A percentile compares a stretch with the other conserved stretches of the same genome.
Evolutionary conservation across 1,139 yeast genomes (phyloP).

Genomic region (Pneumocystis carinii): DNA sequence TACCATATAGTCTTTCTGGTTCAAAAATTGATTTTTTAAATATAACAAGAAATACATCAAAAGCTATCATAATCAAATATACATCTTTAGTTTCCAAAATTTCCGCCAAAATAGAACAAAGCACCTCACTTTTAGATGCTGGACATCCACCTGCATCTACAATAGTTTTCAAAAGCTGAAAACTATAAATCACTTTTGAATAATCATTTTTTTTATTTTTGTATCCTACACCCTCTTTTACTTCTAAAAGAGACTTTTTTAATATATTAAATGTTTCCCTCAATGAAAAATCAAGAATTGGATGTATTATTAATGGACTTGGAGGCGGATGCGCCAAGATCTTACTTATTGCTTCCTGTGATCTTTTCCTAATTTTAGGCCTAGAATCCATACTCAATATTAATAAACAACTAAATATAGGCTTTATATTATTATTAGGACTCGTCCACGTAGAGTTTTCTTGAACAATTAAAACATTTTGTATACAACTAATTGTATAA

Average conservation of each 20-base stretch:
- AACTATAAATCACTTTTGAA: constrained; percentile 44
- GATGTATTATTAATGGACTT: constrained; percentile 66
- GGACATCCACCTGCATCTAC: constrained; percentile 74
- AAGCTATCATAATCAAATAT: constrained; percentile 63
- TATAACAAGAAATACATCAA: constrained; percentile 71
- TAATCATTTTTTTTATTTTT: constrained; percentile 15
- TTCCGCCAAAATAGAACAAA: constrained; percentile 62
- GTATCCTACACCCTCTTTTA: background rate
- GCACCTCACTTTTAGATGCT: constrained; percentile 43
- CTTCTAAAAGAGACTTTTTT: constrained; percentile 29
- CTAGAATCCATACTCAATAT: constrained; percentile 60
- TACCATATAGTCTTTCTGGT: constrained; percentile 38
- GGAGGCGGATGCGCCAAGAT: constrained; percentile 56
- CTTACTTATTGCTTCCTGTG: constrained; percentile 64
- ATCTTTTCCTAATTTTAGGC: constrained; percentile 92
- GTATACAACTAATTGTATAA: constrained; percentile 76
- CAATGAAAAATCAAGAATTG: constrained; percentile 56
- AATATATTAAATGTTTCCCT: constrained; percentile 49
- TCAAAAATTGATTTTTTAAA: constrained; percentile 56
- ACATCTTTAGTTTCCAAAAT: constrained; percentile 71
- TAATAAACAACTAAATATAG: constrained; percentile 60
- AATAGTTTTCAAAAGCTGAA: constrained; percentile 58
- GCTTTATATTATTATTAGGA: constrained; percentile 35
- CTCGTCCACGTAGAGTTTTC: constrained; percentile 78
- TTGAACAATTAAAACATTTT: constrained; percentile 63